phyloP scores from a whole-genome alignment of 768 basidiomycete species.

The Obba rivulosa region DNA sequence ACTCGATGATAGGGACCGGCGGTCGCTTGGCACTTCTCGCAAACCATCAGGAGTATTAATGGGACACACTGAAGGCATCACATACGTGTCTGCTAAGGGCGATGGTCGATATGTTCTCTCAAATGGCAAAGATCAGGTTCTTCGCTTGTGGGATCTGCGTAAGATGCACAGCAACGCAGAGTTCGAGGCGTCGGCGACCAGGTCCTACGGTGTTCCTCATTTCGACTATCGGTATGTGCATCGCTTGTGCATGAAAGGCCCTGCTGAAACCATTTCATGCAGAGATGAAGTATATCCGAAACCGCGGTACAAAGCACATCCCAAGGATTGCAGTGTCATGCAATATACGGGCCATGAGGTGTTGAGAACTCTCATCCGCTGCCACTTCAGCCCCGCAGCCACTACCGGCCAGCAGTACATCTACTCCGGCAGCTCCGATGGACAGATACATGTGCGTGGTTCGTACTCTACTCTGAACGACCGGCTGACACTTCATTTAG shows the following conservation, averaged over 20 bases:
- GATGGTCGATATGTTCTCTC: slow-evolving; percentile 94
- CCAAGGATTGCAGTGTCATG: slow-evolving; percentile 91
- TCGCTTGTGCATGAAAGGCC: not conserved
- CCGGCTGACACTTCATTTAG: slow-evolving; percentile 31
- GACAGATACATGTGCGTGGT: slow-evolving; percentile 67
- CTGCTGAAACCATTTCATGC: not conserved
- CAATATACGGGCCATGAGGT: slow-evolving; percentile 91
- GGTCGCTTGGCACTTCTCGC: slow-evolving; percentile 39
- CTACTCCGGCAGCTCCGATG: slow-evolving; percentile 89
- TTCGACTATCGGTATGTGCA: slow-evolving; percentile 80
- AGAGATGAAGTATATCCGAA: slow-evolving; percentile 66
- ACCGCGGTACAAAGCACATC: slow-evolving; percentile 62
- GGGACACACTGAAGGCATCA: slow-evolving; percentile 95
- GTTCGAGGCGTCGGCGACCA: slow-evolving; percentile 47
- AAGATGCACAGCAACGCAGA: slow-evolving; percentile 81
- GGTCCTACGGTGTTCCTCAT: slow-evolving; percentile 48
- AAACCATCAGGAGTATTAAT: slow-evolving; percentile 92
- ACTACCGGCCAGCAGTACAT: slow-evolving; percentile 92
- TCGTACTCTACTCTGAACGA: not conserved
- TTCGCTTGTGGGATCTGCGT: slow-evolving; percentile 90
- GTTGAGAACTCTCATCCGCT: slow-evolving; percentile 87
- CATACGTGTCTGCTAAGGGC: slow-evolving; percentile 91
- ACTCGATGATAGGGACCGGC: slow-evolving; percentile 39
- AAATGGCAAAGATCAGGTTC: slow-evolving; percentile 93
- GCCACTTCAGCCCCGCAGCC: slow-evolving; percentile 91